Conservation (phyloP, 495 filamentous ascomycete genomes). For the Arthonia radiata region DNA sequence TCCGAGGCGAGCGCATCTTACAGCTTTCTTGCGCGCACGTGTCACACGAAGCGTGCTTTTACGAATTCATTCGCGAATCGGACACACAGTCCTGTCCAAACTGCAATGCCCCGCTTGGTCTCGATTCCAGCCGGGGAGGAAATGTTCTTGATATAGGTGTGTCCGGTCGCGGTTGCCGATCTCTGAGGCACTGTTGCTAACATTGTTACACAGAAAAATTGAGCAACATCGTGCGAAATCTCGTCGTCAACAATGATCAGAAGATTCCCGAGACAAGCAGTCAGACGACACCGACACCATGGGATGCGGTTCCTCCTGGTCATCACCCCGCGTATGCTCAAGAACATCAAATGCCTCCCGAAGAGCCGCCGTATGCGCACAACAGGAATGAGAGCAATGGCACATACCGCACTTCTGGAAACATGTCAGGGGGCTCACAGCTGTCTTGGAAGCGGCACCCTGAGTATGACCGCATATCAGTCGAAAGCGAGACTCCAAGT, state of each 20-base stretch:
- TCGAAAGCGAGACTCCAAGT: conserved; percentile 27
- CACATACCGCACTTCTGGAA: background rate
- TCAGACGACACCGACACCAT: conserved; percentile 30
- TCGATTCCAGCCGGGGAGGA: conserved; percentile 87
- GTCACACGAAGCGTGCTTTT: conserved; percentile 95
- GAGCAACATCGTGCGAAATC: conserved; percentile 76
- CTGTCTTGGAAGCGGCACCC: too few relatives aligned
- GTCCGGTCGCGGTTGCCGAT: conserved; percentile 4
- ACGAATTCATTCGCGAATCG: conserved; percentile 89
- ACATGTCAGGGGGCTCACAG: too few relatives aligned
- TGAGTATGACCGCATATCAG: conserved; percentile 40
- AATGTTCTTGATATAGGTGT: conserved; percentile 87
- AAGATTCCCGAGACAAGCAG: conserved; percentile 14
- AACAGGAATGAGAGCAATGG: background rate
- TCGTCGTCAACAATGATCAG: conserved; percentile 39
- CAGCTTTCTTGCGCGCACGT: conserved; percentile 94
- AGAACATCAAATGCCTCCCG: conserved; percentile 5
- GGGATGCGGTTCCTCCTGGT: conserved; percentile 27
- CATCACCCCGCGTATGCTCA: conserved; percentile 18
- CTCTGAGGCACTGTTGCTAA: background rate
- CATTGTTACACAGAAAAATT: conserved; percentile 47
- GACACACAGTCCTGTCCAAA: conserved; percentile 89
- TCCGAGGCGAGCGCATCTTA: conserved; percentile 81
- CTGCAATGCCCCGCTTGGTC: conserved; percentile 74
- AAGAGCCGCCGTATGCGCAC: background rate